Evolutionary conservation across 805 yeast species (phyloP), one percentile per base, ranked within the genome.

Genomic region (Saccharomycopsis olivae): DNA sequence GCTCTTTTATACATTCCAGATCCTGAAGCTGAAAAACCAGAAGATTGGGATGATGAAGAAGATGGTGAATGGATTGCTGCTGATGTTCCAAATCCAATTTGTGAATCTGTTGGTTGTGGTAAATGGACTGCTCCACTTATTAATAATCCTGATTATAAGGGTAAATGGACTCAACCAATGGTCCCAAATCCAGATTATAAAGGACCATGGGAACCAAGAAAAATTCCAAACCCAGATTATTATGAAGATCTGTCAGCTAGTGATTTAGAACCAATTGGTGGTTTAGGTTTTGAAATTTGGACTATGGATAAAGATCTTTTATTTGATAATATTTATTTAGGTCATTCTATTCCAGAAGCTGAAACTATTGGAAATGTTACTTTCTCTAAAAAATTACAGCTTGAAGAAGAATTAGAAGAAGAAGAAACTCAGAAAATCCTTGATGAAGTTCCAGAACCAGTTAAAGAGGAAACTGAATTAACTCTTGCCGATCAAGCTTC

Each of bases 261-360:
- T 9, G 64, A 75, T 48, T 58, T 79, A 43, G 78, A 73, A 49
- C 73, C 77, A 25, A 73, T 85, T 47, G 88, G 87, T 18, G 94
- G 82, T 9, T 51, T 86, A 33, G 95, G 94, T 6, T 83, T 88
- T 53, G 96, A 87, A 58, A 64, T 87, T 47, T 87, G 95, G 95
- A 73, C 89, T 35, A 80, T 87, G 78, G 78, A 83, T 48, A 66
- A 68, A 32, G 73, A 82, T 36, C 72, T 86, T 37, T 50, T 83
- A 56, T 84, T 87, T 55, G 85, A 85, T 57, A 84, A 87, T 61
- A 73, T 87, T 46, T 88, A 87, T 56, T 57, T 87, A 46, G 96
- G 96, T 23, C 88, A 84, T 54, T 75, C 83, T 1, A 63, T 87
- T n/a, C 65, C 62, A 29, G 95, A 87, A 53, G 96, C 96, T 10